Evolutionary conservation across 306 rosid species (phyloP).

Genomic region (Notholithocarpus densiflorus): DNA sequence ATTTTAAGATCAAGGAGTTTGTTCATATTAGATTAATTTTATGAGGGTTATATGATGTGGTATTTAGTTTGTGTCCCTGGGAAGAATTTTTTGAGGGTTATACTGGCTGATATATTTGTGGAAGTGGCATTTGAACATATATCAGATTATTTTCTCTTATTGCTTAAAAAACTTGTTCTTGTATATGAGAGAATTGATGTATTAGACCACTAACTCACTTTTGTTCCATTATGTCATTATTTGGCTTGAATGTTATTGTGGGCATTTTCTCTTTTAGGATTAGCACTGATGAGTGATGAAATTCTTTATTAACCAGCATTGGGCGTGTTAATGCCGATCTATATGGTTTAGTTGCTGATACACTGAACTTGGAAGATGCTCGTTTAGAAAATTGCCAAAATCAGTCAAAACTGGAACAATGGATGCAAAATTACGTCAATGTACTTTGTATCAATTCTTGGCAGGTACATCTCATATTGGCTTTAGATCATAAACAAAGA

Average conservation of each 20-base stretch:
- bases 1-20: not conserved
- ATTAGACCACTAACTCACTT: not conserved
- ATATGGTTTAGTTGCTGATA: slow-evolving; percentile 71
- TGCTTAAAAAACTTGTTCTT: not conserved
- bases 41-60: not conserved
- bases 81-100: not conserved
- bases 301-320: slow-evolving; percentile 59
- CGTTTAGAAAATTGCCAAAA: slow-evolving; percentile 27
- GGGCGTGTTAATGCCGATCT: slow-evolving; percentile 79
- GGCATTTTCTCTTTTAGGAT: slow-evolving; percentile 12
- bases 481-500: not conserved
- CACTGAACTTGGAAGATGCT: slow-evolving; percentile 45
- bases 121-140: not conserved
- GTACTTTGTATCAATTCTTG: slow-evolving; percentile 83
- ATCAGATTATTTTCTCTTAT: not conserved
- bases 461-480: slow-evolving; percentile 59
- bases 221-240: slow-evolving; percentile 6
- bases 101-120: not conserved
- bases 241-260: not conserved
- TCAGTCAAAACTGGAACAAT: slow-evolving; percentile 46
- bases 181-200: not conserved
- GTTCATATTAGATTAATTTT: not conserved
- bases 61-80: not conserved
- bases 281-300: slow-evolving; percentile 16
- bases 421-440: slow-evolving; percentile 79